Percentiles rank a stretch among this genome's conserved stretches.
Evolutionary conservation across 2,329 filamentous ascomycete species (phyloP).

Genomic region (Sporothrix euskadiensis): DNA sequence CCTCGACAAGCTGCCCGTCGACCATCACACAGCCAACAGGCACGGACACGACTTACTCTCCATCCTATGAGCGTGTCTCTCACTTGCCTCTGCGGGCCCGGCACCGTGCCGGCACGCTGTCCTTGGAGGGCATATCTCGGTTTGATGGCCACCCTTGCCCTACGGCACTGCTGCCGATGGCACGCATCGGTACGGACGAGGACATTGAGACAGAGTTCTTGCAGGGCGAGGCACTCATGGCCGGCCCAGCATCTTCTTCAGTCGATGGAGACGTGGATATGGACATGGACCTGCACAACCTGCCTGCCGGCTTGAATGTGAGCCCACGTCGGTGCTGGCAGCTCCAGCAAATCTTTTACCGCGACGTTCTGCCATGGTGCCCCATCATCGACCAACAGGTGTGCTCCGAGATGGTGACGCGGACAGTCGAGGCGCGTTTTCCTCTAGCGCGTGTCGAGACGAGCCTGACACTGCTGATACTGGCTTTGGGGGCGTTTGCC

Average conservation of each 20-base stretch:
- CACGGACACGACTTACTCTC: background rate
- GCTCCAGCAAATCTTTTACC: conserved; percentile 31
- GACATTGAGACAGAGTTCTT: conserved; percentile 6
- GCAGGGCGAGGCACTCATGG: background rate
- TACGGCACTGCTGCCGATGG: background rate
- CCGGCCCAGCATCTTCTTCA: background rate
- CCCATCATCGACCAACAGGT: conserved; percentile 33
- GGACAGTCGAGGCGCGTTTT: conserved; percentile 16
- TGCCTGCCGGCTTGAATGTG: background rate
- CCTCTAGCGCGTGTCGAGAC: conserved; percentile 20
- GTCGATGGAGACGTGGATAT: background rate
- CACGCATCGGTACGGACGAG: background rate
- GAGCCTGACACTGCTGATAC: conserved; percentile 28
- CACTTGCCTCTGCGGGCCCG: background rate
- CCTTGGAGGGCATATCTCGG: background rate
- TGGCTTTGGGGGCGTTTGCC: conserved; percentile 20
- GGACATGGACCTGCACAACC: background rate
- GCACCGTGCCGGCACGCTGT: background rate
- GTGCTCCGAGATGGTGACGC: conserved; percentile 26
- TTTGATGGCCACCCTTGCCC: background rate
- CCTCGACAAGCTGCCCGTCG: background rate
- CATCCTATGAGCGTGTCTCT: background rate
- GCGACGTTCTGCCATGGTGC: conserved; percentile 33
- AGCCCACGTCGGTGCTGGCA: conserved; percentile 26
- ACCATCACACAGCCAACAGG: background rate